Evolutionary conservation across 169 alveolate genomes (phyloP), one percentile per base, ranked within the genome.

Genomic region (Cryptosporidium baileyi): DNA sequence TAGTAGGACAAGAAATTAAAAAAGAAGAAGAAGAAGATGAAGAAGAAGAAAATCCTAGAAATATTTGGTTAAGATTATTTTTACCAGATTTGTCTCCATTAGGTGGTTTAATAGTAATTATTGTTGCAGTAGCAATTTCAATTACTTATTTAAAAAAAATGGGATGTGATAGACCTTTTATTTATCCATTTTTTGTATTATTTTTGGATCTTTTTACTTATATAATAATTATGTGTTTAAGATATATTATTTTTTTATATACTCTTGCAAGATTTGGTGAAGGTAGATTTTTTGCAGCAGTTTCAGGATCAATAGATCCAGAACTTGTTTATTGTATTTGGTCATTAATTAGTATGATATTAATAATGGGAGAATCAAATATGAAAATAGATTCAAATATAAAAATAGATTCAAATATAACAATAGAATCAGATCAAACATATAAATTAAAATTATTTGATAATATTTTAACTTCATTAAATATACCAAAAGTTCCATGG

Each of bases 1-100:
- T 74, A 9, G 85, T 74, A 32, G 85, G 67, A 2, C 85, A 74
- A 34, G 85, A 74, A 17, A 43, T 57, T 17, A 74, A 74, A 36
- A 74, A 74, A 36, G 85, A 74, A 57, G 85, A 74, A 15, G 85
- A 74, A 19, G 85, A 74, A 26, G 85, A 74, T n/a, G 85, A 74
- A 43, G 85, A 74, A 13, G 85, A 74, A 44, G 85, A 74, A 38
- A 67, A 74, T 17, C 85, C 85, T 15, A 52, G 85, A 7, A 74
- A 57, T 40, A 74, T 74, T 22, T 74, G 85, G 85, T 19, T 74
- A 9, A 51, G 59, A 13, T 9, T 74, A 22, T 74, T 74, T 34
- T 38, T 74, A 8, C 85, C 85, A 54, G 85, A 74, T 41, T 74
- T 30, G 60, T 74, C 85, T 52, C 85, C 85, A n/a, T 36, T 74